Evolutionary conservation across 2,329 filamentous ascomycete genomes (phyloP), one percentile per base, ranked within the genome.

Genomic region (Phaeosphaeria sp.): DNA sequence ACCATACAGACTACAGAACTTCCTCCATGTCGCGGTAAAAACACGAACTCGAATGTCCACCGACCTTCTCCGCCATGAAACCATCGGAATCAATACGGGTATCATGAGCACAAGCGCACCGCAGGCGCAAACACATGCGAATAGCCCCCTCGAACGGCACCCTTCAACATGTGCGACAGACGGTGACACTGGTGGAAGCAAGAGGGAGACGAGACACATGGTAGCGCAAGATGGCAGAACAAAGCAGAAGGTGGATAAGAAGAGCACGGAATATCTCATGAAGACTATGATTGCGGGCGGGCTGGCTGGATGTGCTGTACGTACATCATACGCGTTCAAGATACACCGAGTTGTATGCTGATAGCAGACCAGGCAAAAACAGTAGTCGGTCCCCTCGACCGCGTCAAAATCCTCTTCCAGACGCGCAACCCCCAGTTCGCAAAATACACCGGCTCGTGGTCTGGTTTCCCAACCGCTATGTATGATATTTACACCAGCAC

Each of bases 371-470:
- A 97, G 93, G 95, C 91, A 60, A 99, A 99, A 83, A 97, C 94
- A 0, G 83, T 96, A 6, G 96, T 99, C 39, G 95, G 93, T 22
- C 95, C 95, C 22, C 90, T 99, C 63, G 95, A 99, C 79, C 90
- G 95, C 65, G 95, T 99, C 72, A 99, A 99, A 80, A 99, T 99
- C 73, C 90, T 99, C 55, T 98, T 99, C 80, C 95, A 99, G 77
- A 91, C 95, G 51, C 92, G 91, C 72, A 97, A 95, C 72, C 95
- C 95, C 2, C 90, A 95, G 67, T 99, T 97, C 75, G 86, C 90
- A 53, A 97, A 96, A 79, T 99, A 98, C 75, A 88, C 92, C 1
- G 91, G 93, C 42, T 93, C 90, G 43, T 97, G 93, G 91, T 86
- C 87, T 55, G 95, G 95, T 49, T 88, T 96, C 20, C 86, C 87